Evolutionary conservation across 1,284 basidiomycete species (phyloP).

Genomic region (Microbotryomycetes sp.): DNA sequence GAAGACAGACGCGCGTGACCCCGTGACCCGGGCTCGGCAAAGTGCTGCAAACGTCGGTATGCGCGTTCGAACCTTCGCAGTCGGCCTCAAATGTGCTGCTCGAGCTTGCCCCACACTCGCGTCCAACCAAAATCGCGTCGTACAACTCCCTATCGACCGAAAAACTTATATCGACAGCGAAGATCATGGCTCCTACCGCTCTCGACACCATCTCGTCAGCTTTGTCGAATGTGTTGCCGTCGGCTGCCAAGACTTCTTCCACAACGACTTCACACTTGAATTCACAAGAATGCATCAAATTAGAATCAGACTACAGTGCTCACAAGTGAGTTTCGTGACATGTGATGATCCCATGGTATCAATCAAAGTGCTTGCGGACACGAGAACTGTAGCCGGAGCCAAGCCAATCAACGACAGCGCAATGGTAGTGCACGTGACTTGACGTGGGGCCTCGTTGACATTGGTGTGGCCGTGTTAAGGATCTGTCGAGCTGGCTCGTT

Average conservation of each 20-base stretch:
- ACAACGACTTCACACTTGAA: constrained; percentile 21
- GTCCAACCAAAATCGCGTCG: too few species aligned
- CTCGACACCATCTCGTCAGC: background rate
- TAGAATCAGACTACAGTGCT: constrained; percentile 77
- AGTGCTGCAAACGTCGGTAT: too few species aligned
- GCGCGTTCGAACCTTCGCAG: too few species aligned
- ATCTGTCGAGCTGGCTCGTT: background rate
- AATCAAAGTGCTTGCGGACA: too few species aligned
- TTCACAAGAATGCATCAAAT: constrained; percentile 61
- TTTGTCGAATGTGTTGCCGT: background rate
- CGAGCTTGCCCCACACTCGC: too few species aligned
- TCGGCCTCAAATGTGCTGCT: too few species aligned
- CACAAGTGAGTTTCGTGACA: constrained; percentile 58
- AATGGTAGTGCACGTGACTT: background rate
- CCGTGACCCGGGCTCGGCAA: too few species aligned
- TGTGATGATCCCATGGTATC: background rate
- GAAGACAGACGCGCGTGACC: too few species aligned
- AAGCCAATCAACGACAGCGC: background rate
- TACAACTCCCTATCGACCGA: too few species aligned
- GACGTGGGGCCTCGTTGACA: background rate
- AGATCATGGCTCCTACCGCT: background rate
- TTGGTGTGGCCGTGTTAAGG: background rate
- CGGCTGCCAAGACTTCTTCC: background rate
- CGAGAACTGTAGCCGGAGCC: too few species aligned
- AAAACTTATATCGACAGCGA: too few species aligned